These are phyloP conservation scores for Fusarium albosuccineum DNA, from an alignment of 2,329 filamentous ascomycete species.

Conservation along the genomic window DNA sequence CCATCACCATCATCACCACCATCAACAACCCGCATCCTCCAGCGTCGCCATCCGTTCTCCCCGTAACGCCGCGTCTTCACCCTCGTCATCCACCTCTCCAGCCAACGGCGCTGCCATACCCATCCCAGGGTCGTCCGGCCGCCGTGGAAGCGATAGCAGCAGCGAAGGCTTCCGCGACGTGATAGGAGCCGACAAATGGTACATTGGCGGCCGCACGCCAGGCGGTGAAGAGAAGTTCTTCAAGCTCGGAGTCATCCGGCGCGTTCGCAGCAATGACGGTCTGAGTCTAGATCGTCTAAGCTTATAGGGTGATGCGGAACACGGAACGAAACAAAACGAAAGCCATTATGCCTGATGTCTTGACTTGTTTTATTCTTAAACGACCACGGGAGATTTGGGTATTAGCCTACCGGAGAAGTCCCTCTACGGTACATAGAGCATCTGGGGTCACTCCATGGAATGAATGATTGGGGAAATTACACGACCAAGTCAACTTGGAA, in stretches of 20 bases:
- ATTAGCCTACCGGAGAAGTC: constrained; percentile 21
- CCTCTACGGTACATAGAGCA: constrained; percentile 29
- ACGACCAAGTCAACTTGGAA: constrained; percentile 25
- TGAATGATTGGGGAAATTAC: constrained; percentile 15
- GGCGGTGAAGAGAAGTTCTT: constrained; percentile 85
- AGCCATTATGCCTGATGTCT: background rate
- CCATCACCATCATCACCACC: constrained; percentile 39
- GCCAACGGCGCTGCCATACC: constrained; percentile 53
- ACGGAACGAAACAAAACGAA: background rate
- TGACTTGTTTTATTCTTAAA: background rate
- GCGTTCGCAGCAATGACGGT: constrained; percentile 79
- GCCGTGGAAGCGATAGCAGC: constrained; percentile 80
- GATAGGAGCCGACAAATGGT: constrained; percentile 81
- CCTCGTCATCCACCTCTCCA: constrained; percentile 31
- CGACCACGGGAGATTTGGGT: constrained; percentile 4
- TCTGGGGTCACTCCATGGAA: constrained; percentile 14
- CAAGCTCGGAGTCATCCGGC: constrained; percentile 80
- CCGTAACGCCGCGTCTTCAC: constrained; percentile 39
- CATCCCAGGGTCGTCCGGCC: constrained; percentile 56
- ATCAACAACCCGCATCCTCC: constrained; percentile 43
- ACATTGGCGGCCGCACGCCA: constrained; percentile 82
- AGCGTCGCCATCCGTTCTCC: constrained; percentile 50
- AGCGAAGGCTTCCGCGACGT: constrained; percentile 82
- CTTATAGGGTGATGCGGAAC: constrained; percentile 63
- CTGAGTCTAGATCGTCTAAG: constrained; percentile 82